Evolutionary conservation across 1,284 basidiomycete species (phyloP), one percentile per base, ranked within the genome.

Genomic region (Heterobasidion annosum): DNA sequence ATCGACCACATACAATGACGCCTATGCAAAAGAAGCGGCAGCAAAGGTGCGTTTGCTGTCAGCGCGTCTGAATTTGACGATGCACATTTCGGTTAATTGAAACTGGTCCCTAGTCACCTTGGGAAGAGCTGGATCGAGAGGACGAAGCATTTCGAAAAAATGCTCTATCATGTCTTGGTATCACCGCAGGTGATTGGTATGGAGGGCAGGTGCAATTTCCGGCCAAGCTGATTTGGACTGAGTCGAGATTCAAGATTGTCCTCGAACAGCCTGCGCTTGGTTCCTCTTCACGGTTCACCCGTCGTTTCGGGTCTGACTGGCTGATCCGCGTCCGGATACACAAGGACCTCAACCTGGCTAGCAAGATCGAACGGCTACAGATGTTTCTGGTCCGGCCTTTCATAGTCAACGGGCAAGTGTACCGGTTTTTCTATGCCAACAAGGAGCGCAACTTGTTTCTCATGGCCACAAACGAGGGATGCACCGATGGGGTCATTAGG

Each of bases 261-360:
- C 67, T 76, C 13, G 66, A 72, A 1, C 57, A 60, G 2, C 69
- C 72, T 2, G 56, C 56, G 7, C 63, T 73, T 0, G 65, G 66
- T 2, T 57, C 72, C 0, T 76, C 73, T 0, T 68, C 65, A 44
- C 65, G 73, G 0, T 65, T 75, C 43, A 62, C 63, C 1, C 67
- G 76, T 0, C 64, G 70, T 1, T 76, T 72, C 52, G 76, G 75
- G 1, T 76, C 74, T 1, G 59, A 62, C 8, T 61, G 62, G 1
- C 62, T 78, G 18, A 52, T 77, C 1, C 64, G 70, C 2, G 60
- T 76, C 15, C 64, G 63, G 7, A 58, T 74, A 7, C 59, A 65
- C 1, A 54, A 62, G 12, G 60, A 65, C 6, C 32, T 63, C 0
- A 50, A 65, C 7, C 58, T 60, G 44, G 37, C 19, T 13, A 18